phyloP scores from a whole-genome alignment of 2,329 filamentous ascomycete species.

The Arachnomyces sp. region DNA sequence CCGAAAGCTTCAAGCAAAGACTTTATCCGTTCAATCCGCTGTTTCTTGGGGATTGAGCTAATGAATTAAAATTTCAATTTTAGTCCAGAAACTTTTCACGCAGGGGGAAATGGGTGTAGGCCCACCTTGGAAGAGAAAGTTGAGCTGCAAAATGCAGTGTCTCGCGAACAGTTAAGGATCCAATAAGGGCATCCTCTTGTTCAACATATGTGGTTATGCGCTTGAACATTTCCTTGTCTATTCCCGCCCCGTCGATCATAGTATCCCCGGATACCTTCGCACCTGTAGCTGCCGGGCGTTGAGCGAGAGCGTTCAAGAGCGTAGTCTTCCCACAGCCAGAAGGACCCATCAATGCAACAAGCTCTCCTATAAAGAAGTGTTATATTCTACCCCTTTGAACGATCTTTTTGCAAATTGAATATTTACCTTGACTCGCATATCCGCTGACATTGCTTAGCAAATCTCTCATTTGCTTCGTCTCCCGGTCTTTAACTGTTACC shows the following conservation, averaged over 20 bases:
- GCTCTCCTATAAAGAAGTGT: conserved; percentile 46
- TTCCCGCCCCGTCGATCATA: conserved; percentile 55
- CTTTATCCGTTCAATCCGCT: conserved; percentile 57
- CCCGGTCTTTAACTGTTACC: conserved; percentile 65
- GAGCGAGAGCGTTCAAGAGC: conserved; percentile 70
- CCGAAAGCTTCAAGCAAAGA: conserved; percentile 66
- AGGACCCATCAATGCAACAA: conserved; percentile 77
- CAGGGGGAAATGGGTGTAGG: not conserved
- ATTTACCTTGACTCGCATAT: conserved; percentile 53
- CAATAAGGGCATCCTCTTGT: conserved; percentile 79
- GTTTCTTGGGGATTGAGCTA: conserved; percentile 46
- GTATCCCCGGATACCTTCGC: conserved; percentile 48
- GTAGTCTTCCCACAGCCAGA: conserved; percentile 72
- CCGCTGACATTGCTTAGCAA: conserved; percentile 60
- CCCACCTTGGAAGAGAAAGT: conserved; percentile 52
- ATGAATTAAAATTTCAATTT: conserved; percentile 6
- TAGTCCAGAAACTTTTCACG: not conserved
- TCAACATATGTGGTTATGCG: conserved; percentile 71
- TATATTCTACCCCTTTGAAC: not conserved
- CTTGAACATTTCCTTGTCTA: conserved; percentile 51
- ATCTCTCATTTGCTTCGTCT: conserved; percentile 54
- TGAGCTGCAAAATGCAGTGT: conserved; percentile 71
- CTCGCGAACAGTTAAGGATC: conserved; percentile 70
- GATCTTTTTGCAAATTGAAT: not conserved
- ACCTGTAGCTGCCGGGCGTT: conserved; percentile 48